phyloP scores from a whole-genome alignment of 202 grass and related monocot genomes.

The Musa balbisiana region DNA sequence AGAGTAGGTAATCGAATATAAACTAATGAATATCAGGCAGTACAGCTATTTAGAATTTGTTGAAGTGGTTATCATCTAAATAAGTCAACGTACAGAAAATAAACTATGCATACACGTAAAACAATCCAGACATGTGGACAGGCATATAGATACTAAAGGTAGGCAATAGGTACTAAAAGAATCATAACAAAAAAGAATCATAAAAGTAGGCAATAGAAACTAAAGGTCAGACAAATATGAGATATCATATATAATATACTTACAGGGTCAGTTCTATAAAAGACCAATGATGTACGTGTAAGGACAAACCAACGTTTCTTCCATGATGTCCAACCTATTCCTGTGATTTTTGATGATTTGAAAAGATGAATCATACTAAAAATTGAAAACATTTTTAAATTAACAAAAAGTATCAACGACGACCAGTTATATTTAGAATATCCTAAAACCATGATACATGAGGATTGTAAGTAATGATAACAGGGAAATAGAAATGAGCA shows the following conservation, averaged over 20 bases:
- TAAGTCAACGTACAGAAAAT: too few species aligned
- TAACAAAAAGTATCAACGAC: not conserved
- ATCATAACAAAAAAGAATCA: not conserved
- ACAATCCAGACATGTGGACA: too few species aligned
- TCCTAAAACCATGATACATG: not conserved
- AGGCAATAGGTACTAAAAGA: too few species aligned
- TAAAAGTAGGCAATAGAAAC: constrained; percentile 5
- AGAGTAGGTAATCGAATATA: too few species aligned
- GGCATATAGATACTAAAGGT: too few species aligned
- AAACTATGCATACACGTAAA: too few species aligned
- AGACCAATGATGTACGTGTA: constrained; percentile 83
- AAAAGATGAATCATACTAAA: constrained; percentile 9
- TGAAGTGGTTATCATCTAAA: too few species aligned
- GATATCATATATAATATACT: constrained; percentile 24
- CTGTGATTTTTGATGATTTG: constrained; percentile 41
- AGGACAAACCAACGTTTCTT: constrained; percentile 98
- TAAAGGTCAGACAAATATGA: constrained; percentile 3
- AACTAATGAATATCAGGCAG: too few species aligned
- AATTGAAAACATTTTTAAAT: constrained; percentile 20
- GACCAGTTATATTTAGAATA: not conserved
- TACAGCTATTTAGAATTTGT: too few species aligned
- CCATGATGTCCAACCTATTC: constrained; percentile 97
- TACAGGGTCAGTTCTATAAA: constrained; percentile 90
- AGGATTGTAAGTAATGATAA: not conserved
- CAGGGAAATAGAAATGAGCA: too few species aligned